phyloP scores from a whole-genome alignment of 495 filamentous ascomycete genomes.

The Aspergillus olivimuriae region DNA sequence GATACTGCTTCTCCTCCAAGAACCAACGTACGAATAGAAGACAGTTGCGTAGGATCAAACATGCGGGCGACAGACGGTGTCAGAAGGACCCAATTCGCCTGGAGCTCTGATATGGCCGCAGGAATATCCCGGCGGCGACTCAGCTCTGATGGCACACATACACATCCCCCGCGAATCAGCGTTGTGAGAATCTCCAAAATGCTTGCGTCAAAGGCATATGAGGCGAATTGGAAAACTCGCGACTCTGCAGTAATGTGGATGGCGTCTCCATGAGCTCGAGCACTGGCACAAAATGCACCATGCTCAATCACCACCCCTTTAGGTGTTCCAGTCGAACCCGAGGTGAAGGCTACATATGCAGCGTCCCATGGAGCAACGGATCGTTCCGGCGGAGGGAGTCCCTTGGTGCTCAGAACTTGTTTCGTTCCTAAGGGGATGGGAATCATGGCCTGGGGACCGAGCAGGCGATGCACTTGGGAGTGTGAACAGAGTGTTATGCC shows the following conservation, averaged over 20 bases:
- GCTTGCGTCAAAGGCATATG: slow-evolving; percentile 12
- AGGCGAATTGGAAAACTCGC: slow-evolving; percentile 13
- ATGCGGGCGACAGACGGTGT: slow-evolving; percentile 16
- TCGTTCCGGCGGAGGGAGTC: too few species aligned
- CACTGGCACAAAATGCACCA: not conserved
- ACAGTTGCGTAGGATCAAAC: slow-evolving; percentile 21
- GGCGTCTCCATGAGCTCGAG: slow-evolving; percentile 50
- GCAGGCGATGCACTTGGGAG: too few species aligned
- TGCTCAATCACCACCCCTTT: slow-evolving; percentile 67
- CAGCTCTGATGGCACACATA: slow-evolving; percentile 17
- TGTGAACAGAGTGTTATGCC: too few species aligned
- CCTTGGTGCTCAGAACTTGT: too few species aligned
- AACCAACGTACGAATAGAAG: slow-evolving; percentile 24
- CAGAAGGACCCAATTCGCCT: slow-evolving; percentile 2
- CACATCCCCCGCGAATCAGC: slow-evolving; percentile 11
- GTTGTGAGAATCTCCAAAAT: slow-evolving; percentile 11
- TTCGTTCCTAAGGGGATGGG: too few species aligned
- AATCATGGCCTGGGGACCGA: too few species aligned
- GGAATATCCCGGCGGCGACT: slow-evolving; percentile 2
- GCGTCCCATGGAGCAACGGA: too few species aligned
- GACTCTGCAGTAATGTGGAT: slow-evolving; percentile 26
- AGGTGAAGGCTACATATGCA: slow-evolving; percentile 54
- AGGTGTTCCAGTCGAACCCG: slow-evolving; percentile 71
- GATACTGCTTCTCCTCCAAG: slow-evolving; percentile 38
- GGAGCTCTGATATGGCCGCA: not conserved